Conservation (phyloP, 805 yeast species). For the Hanseniaspora singularis region DNA sequence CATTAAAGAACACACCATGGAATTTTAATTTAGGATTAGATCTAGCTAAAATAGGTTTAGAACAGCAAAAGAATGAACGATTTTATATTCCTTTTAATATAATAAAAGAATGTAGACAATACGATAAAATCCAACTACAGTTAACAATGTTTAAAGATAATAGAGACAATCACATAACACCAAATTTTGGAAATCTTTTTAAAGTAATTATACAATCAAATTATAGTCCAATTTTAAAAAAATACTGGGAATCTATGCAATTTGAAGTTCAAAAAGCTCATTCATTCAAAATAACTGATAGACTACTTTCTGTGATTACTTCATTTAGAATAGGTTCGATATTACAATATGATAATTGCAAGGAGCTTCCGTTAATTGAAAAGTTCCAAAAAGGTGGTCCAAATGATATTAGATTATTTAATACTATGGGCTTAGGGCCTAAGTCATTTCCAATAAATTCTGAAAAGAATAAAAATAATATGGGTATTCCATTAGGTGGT, state of each 20-base stretch:
- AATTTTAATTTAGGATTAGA: conserved; percentile 8
- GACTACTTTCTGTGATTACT: conserved; percentile 3
- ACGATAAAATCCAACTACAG: conserved; percentile 9
- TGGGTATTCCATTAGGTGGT: conserved; percentile 55
- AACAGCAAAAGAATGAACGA: conserved; percentile 7
- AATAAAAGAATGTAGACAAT: conserved; percentile 6
- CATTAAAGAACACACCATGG: conserved; percentile 24
- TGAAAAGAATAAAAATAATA: conserved; percentile 24
- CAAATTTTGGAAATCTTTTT: conserved; percentile 36
- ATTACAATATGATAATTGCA: conserved; percentile 6
- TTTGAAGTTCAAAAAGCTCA: conserved; percentile 11
- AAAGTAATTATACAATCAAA: conserved; percentile 19
- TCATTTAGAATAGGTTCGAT: conserved; percentile 12
- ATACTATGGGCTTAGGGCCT: conserved; percentile 55
- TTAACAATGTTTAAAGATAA: conserved; percentile 27
- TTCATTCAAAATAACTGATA: neutral
- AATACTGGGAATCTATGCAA: conserved; percentile 14
- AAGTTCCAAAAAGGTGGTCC: conserved; percentile 77
- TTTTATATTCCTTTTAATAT: conserved; percentile 8
- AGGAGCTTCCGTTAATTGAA: conserved; percentile 48
- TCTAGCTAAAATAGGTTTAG: conserved; percentile 5
- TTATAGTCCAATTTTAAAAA: conserved; percentile 2
- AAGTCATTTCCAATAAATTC: conserved; percentile 21
- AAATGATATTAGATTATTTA: conserved; percentile 58
- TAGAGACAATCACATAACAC: conserved; percentile 34